A percentile compares a stretch with the other conserved stretches of the same genome.
These are phyloP conservation scores for Xerocomus nothofagi DNA, from an alignment of 1,284 basidiomycete genomes.

Conservation along the genomic window DNA sequence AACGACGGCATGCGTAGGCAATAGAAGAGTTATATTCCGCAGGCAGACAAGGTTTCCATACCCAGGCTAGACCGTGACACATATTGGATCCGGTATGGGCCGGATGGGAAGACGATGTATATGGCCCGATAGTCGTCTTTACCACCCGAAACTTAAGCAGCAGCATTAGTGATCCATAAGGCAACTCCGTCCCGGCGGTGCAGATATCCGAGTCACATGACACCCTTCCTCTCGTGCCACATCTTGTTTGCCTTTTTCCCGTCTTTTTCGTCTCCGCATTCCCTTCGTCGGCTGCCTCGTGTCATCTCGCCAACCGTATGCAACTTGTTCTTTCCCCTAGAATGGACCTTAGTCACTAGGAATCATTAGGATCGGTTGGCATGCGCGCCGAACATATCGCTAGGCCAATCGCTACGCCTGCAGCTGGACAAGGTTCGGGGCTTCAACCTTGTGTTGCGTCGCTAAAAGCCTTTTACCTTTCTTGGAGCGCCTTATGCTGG, in stretches of 20 bases:
- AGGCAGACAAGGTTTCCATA: slow-evolving; percentile 30
- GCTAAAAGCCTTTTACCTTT: slow-evolving; percentile 17
- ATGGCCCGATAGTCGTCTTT: slow-evolving; percentile 19
- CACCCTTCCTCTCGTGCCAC: slow-evolving; percentile 4
- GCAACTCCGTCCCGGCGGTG: slow-evolving; percentile 17
- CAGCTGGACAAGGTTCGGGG: slow-evolving; percentile 13
- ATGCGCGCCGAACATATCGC: background rate
- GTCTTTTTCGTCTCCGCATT: slow-evolving; percentile 13
- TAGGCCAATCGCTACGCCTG: slow-evolving; percentile 10
- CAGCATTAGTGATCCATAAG: slow-evolving; percentile 8
- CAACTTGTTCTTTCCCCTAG: slow-evolving; percentile 1
- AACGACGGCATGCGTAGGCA: slow-evolving; percentile 32
- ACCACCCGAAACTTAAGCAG: slow-evolving; percentile 16
- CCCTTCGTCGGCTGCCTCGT: slow-evolving; percentile 23
- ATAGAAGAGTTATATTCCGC: slow-evolving; percentile 30
- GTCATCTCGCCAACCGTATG: slow-evolving; percentile 8
- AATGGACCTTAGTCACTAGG: slow-evolving; percentile 2
- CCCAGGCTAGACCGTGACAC: slow-evolving; percentile 15
- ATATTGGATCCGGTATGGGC: slow-evolving; percentile 19
- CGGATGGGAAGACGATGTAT: slow-evolving; percentile 16
- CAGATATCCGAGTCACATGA: slow-evolving; percentile 19
- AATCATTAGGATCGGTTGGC: slow-evolving; percentile 1
- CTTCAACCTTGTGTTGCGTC: slow-evolving; percentile 26
- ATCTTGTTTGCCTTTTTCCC: slow-evolving; percentile 15
- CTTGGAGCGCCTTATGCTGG: slow-evolving; percentile 14